A percentile compares a stretch with the other conserved stretches of the same genome.
Conservation (phyloP, 345 rosid genomes). For the Hypericum androsaemum region DNA sequence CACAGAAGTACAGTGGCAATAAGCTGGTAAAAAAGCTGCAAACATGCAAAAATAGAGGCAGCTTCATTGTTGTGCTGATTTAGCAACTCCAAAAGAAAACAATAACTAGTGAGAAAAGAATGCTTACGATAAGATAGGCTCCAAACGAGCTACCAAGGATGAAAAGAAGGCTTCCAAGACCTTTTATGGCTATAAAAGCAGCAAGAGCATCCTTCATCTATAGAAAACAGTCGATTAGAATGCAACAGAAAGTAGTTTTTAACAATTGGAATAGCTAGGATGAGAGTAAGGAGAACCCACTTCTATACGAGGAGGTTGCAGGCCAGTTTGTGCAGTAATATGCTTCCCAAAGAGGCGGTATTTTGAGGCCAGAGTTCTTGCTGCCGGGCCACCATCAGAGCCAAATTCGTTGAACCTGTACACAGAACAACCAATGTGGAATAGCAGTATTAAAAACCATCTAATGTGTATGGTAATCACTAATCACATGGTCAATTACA, state of each 20-base stretch:
- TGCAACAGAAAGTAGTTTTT: not conserved
- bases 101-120: not conserved
- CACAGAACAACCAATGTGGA: conserved; percentile 6
- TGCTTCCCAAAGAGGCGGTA: conserved; percentile 30
- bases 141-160: conserved; percentile 58
- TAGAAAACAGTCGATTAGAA: not conserved
- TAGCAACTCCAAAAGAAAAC: not conserved
- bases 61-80: not conserved
- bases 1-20: conserved; percentile 7
- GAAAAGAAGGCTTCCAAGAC: conserved; percentile 57
- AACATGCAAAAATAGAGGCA: conserved; percentile 1
- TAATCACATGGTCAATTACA: too few species aligned
- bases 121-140: conserved; percentile 62
- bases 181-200: conserved; percentile 47
- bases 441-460: not conserved
- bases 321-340: conserved; percentile 33
- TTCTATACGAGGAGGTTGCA: conserved; percentile 44
- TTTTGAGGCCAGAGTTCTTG: conserved; percentile 40
- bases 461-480: too few species aligned
- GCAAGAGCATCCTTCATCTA: conserved; percentile 41
- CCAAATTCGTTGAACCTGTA: conserved; percentile 60
- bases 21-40: conserved; percentile 58
- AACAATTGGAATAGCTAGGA: not conserved
- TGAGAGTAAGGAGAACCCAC: conserved; percentile 18
- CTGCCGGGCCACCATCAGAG: conserved; percentile 49